Percentiles rank a stretch among this genome's conserved stretches.
These are phyloP conservation scores for Pezicula neosporulosa DNA, from an alignment of 2,329 filamentous ascomycete genomes.

Conservation along the genomic window DNA sequence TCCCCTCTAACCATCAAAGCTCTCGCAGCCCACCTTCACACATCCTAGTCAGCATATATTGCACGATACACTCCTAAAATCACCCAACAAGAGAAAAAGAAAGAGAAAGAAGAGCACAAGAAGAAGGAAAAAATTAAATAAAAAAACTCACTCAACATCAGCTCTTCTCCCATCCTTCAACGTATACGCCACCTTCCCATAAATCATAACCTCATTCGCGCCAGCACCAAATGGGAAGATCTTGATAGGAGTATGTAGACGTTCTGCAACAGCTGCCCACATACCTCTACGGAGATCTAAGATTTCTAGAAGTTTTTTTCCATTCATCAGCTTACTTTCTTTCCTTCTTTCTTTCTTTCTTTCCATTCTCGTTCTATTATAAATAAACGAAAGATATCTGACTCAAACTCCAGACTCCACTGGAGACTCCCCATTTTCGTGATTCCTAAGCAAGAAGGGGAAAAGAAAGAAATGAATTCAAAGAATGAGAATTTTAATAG, in stretches of 20 bases:
- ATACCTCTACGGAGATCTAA: constrained; percentile 45
- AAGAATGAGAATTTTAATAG: background rate
- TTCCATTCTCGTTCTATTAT: no score
- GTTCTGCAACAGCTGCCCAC: constrained; percentile 47
- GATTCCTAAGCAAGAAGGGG: background rate
- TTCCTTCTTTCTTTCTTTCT: no score
- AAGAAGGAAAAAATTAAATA: no score
- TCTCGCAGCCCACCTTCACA: background rate
- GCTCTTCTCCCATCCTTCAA: constrained; percentile 42
- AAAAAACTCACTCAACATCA: constrained; percentile 9
- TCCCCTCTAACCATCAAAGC: background rate
- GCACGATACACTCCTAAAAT: no score
- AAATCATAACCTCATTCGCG: constrained; percentile 48
- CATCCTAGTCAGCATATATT: no score
- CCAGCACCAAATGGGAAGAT: constrained; percentile 46
- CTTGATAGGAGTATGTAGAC: constrained; percentile 41
- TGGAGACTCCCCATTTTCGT: background rate
- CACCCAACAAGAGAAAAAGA: background rate
- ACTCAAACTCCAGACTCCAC: background rate
- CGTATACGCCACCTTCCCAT: constrained; percentile 48
- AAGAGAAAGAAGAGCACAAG: background rate
- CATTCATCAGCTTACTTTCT: no score
- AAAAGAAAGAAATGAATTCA: background rate
- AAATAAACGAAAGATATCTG: no score
- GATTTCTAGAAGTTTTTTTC: constrained; percentile 43